Percentiles rank a stretch among this genome's conserved stretches.
phyloP scores from a whole-genome alignment of 768 basidiomycete species.

The Exsudoporus frostii region DNA sequence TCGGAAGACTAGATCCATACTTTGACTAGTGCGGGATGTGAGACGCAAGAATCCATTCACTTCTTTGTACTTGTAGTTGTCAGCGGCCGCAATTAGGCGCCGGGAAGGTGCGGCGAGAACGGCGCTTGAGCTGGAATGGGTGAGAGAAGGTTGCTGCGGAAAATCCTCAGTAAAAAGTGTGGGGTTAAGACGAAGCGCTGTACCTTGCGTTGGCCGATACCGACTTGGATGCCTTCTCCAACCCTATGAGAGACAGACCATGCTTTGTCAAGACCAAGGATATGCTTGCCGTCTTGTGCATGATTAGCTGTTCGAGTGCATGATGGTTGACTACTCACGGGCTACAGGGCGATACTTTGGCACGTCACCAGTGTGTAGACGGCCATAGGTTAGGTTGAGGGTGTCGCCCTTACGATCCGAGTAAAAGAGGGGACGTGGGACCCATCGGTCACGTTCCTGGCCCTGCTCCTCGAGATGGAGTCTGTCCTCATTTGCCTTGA shows the following conservation, averaged over 20 bases:
- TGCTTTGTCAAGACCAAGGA: constrained; percentile 57
- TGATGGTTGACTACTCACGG: constrained; percentile 41
- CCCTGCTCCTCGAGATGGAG: constrained; percentile 19
- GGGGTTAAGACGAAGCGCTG: neutral
- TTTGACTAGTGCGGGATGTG: constrained; percentile 38
- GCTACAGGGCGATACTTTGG: constrained; percentile 61
- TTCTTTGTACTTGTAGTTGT: constrained; percentile 53
- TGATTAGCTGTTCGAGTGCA: constrained; percentile 45
- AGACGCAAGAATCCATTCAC: constrained; percentile 66
- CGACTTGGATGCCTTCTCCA: constrained; percentile 64
- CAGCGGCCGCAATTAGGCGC: constrained; percentile 39
- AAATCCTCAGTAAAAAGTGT: constrained; percentile 2
- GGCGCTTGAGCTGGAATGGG: constrained; percentile 53
- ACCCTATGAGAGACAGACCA: constrained; percentile 50
- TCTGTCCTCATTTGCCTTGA: constrained; percentile 36
- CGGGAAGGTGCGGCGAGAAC: constrained; percentile 51
- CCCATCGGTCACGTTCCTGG: constrained; percentile 23
- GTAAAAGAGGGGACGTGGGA: constrained; percentile 44
- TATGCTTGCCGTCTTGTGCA: constrained; percentile 43
- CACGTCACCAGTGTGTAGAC: constrained; percentile 56
- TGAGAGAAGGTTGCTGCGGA: constrained; percentile 46
- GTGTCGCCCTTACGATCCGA: constrained; percentile 66
- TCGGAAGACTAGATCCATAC: constrained; percentile 45
- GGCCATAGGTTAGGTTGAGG: constrained; percentile 66
- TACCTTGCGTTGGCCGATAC: constrained; percentile 44